phyloP scores from a whole-genome alignment of 768 basidiomycete species.

The Boletus pseudo-olivaceus region DNA sequence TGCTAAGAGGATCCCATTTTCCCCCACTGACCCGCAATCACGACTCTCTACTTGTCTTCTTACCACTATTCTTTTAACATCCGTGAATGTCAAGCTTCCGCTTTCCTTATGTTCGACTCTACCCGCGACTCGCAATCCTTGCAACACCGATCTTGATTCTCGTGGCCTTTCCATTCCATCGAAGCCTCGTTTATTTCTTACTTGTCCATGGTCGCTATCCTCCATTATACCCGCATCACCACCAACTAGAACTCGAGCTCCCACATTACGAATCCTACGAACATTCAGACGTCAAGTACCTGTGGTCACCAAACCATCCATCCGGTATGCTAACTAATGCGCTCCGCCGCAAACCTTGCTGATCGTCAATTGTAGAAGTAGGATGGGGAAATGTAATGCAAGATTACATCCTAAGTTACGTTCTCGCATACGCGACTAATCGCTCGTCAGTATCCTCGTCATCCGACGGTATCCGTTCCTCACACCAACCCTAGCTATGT shows the following conservation, averaged over 20 bases:
- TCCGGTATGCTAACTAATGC: neutral
- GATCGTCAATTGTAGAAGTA: neutral
- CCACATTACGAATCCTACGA: neutral
- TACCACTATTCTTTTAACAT: too few relatives aligned
- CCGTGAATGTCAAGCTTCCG: neutral
- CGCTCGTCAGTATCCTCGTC: neutral
- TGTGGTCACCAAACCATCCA: conserved; percentile 1
- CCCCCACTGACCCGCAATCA: neutral
- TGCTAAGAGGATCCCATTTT: neutral
- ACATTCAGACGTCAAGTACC: neutral
- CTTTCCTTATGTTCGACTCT: neutral
- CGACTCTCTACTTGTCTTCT: neutral
- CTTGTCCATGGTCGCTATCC: neutral
- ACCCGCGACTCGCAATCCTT: neutral
- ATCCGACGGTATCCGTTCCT: neutral
- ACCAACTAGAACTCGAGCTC: neutral
- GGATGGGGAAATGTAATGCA: conserved; percentile 1
- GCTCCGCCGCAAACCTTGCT: neutral
- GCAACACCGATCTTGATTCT: neutral
- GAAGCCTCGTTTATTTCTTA: neutral
- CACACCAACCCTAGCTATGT: neutral
- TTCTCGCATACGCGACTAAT: conserved; percentile 1
- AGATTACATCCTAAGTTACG: neutral
- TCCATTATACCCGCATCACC: neutral
- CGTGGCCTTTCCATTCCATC: neutral